These are phyloP conservation scores for Eutypa lata DNA, from an alignment of 2,329 filamentous ascomycete genomes.

Conservation along the genomic window DNA sequence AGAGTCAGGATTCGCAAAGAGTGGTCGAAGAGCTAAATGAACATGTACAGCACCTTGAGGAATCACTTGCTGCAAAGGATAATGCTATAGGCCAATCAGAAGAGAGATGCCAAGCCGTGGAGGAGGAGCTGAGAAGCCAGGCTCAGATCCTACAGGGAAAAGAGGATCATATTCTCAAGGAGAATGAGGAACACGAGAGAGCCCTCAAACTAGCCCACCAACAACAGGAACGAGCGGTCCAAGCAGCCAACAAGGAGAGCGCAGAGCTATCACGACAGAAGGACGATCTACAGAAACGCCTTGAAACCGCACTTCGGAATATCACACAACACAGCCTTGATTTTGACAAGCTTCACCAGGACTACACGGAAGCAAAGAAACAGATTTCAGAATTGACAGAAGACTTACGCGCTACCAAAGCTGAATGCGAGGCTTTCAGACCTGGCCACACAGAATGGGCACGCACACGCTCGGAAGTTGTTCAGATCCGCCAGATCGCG, in stretches of 20 bases:
- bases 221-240: conserved; percentile 22
- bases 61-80: conserved; percentile 14
- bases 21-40: conserved; percentile 8
- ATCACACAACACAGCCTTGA: too few species aligned
- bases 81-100: conserved; percentile 5
- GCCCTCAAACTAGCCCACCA: conserved; percentile 7
- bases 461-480: conserved; percentile 11
- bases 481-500: conserved; percentile 16
- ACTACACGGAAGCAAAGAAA: conserved; percentile 24
- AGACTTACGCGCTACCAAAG: conserved; percentile 9
- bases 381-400: conserved; percentile 2
- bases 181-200: conserved; percentile 11
- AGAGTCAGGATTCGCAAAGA: conserved; percentile 4
- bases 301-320: conserved; percentile 23
- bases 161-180: conserved; percentile 11
- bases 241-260: conserved; percentile 31
- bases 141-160: conserved; percentile 7
- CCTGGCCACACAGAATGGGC: conserved; percentile 19
- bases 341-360: conserved; percentile 19
- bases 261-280: conserved; percentile 22
- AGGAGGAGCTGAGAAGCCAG: conserved; percentile 12
- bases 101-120: conserved; percentile 7
- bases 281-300: conserved; percentile 20
- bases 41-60: conserved; percentile 8
- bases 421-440: conserved; percentile 8